Percentiles rank a stretch among this genome's conserved stretches.
phyloP scores from a whole-genome alignment of 768 basidiomycete genomes.

The Boletus coccyginus region DNA sequence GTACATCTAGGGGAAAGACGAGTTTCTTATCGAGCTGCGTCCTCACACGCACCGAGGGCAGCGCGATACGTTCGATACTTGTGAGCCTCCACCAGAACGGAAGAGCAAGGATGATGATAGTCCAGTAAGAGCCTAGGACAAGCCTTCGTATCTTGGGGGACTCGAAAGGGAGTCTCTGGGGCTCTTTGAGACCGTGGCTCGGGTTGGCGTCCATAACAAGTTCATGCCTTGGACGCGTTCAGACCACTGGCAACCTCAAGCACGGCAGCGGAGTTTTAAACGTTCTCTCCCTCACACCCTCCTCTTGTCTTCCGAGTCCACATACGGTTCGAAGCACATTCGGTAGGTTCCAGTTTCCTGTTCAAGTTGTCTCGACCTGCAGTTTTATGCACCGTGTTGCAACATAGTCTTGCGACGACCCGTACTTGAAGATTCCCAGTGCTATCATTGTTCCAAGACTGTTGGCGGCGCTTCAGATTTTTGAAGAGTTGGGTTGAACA shows the following conservation, averaged over 20 bases:
- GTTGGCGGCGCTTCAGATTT: conserved; percentile 5
- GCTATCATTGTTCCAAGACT: conserved; percentile 3
- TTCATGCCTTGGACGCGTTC: conserved; percentile 6
- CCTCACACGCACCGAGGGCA: conserved; percentile 62
- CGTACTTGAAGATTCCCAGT: conserved; percentile 3
- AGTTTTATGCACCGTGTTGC: conserved; percentile 3
- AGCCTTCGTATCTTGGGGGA: conserved; percentile 45
- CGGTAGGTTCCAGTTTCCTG: conserved; percentile 4
- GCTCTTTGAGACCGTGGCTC: conserved; percentile 37
- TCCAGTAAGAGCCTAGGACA: conserved; percentile 77
- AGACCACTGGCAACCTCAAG: conserved; percentile 3
- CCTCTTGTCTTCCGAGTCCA: conserved; percentile 14
- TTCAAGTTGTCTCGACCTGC: conserved; percentile 1
- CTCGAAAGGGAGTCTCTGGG: conserved; percentile 53
- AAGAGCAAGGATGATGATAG: conserved; percentile 68
- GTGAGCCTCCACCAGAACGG: conserved; percentile 96
- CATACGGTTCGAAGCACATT: conserved; percentile 5
- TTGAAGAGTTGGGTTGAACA: conserved; percentile 7
- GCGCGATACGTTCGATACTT: conserved; percentile 76
- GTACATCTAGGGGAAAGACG: conserved; percentile 42
- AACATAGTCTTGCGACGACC: not conserved
- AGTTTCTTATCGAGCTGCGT: conserved; percentile 47
- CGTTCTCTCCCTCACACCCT: conserved; percentile 22
- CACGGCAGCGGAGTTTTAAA: conserved; percentile 34
- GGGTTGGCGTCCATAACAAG: conserved; percentile 24